A percentile compares a stretch with the other conserved stretches of the same genome.
phyloP scores from a whole-genome alignment of 495 filamentous ascomycete genomes.

The Hypoxylon trugodes region DNA sequence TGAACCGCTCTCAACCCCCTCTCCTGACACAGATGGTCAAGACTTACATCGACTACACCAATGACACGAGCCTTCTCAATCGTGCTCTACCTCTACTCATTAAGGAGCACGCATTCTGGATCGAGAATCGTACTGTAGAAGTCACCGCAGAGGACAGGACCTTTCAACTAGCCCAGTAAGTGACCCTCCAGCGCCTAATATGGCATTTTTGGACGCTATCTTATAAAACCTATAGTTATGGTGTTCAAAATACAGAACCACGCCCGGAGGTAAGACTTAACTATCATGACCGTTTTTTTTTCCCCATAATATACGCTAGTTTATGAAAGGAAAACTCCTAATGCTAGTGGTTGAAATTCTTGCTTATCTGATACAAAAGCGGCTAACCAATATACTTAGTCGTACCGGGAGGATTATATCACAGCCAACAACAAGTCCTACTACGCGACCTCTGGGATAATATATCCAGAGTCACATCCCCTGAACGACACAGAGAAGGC shows the following conservation, averaged over 20 bases:
- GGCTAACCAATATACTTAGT: conserved; percentile 32
- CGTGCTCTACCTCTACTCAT: conserved; percentile 57
- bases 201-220: background rate
- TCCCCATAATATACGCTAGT: background rate
- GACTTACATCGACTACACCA: conserved; percentile 58
- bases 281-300: background rate
- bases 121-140: conserved; percentile 51
- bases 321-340: background rate
- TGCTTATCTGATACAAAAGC: background rate
- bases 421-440: conserved; percentile 58
- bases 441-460: conserved; percentile 54
- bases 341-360: background rate
- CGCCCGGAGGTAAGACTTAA: conserved; percentile 49
- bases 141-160: conserved; percentile 46
- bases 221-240: conserved; percentile 45
- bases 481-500: conserved; percentile 53
- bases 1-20: conserved; percentile 59
- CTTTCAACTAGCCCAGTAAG: conserved; percentile 54
- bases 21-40: conserved; percentile 60
- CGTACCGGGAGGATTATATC: conserved; percentile 57
- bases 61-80: conserved; percentile 57
- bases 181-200: background rate
- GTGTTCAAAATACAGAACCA: conserved; percentile 58
- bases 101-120: conserved; percentile 59
- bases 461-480: conserved; percentile 53